Evolutionary conservation across 768 basidiomycete genomes (phyloP).

Genomic region (Tricholoma terreum): DNA sequence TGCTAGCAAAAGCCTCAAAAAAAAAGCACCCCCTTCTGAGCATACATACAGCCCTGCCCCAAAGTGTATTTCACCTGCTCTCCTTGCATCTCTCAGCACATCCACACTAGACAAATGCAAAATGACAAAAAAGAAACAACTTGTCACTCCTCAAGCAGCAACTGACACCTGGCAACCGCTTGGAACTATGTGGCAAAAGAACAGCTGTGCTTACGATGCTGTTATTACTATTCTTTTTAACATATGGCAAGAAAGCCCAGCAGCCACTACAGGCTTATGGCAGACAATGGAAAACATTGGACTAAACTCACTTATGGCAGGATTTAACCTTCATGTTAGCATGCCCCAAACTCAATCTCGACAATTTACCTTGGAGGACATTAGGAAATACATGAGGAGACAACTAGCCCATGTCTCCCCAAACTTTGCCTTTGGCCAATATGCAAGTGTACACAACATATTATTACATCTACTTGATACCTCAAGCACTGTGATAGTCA

Average conservation of each 20-base stretch:
- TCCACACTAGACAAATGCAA: not conserved
- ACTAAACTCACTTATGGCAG: not conserved
- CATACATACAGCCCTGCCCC: not conserved
- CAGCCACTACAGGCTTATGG: not conserved
- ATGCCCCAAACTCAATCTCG: slow-evolving; percentile 3
- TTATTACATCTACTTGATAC: too few species aligned
- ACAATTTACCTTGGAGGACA: too few species aligned
- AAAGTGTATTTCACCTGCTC: not conserved
- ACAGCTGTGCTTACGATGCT: too few species aligned
- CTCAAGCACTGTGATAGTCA: too few species aligned
- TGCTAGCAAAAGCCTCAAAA: not conserved
- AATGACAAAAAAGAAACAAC: not conserved
- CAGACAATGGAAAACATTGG: not conserved
- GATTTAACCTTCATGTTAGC: not conserved
- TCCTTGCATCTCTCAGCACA: not conserved
- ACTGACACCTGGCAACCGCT: not conserved
- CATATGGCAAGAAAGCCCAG: slow-evolving; percentile 13
- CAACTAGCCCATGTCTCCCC: too few species aligned
- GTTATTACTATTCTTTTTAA: slow-evolving; percentile 15
- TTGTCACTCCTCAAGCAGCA: not conserved
- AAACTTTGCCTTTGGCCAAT: too few species aligned
- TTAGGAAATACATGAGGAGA: too few species aligned
- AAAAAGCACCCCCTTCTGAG: not conserved
- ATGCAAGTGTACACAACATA: too few species aligned
- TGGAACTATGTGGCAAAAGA: slow-evolving; percentile 21